Conservation (phyloP, 768 basidiomycete genomes). For the Dictyophora rubrovolvata region DNA sequence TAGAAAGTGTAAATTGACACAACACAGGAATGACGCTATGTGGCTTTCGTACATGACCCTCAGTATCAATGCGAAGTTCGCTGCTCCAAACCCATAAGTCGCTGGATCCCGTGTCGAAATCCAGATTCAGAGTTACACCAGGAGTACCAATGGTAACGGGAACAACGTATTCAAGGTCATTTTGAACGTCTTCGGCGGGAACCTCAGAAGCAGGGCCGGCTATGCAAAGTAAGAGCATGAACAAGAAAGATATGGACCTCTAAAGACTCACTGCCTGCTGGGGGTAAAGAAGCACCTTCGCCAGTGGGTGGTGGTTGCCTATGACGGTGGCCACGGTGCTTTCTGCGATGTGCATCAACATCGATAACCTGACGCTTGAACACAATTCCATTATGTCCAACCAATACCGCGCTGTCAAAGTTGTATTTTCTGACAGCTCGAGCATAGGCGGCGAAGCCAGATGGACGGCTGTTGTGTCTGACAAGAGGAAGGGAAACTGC, state of each 20-base stretch:
- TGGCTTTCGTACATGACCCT: neutral
- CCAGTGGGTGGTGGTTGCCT: neutral
- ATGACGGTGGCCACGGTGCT: conserved; percentile 1
- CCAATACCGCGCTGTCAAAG: conserved; percentile 3
- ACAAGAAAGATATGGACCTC: neutral
- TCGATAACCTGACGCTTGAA: neutral
- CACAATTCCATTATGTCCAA: conserved; percentile 2
- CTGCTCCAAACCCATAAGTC: conserved; percentile 13
- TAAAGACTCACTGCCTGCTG: neutral
- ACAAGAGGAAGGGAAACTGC: neutral
- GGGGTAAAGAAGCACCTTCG: neutral
- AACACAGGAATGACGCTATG: neutral
- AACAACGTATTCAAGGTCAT: conserved; percentile 29
- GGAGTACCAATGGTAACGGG: conserved; percentile 30
- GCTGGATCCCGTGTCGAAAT: conserved; percentile 19
- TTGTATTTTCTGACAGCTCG: conserved; percentile 6
- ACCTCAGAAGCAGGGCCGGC: conserved; percentile 15
- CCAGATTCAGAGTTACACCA: conserved; percentile 27
- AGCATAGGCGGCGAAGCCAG: conserved; percentile 9
- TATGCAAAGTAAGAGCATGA: neutral
- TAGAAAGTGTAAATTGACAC: conserved; percentile 10
- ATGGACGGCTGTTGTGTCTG: conserved; percentile 1
- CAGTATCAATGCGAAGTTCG: conserved; percentile 11
- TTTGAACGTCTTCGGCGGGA: conserved; percentile 20
- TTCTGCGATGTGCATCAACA: neutral